Conservation (phyloP, 768 basidiomycete genomes). For the Tricholomella constricta region DNA sequence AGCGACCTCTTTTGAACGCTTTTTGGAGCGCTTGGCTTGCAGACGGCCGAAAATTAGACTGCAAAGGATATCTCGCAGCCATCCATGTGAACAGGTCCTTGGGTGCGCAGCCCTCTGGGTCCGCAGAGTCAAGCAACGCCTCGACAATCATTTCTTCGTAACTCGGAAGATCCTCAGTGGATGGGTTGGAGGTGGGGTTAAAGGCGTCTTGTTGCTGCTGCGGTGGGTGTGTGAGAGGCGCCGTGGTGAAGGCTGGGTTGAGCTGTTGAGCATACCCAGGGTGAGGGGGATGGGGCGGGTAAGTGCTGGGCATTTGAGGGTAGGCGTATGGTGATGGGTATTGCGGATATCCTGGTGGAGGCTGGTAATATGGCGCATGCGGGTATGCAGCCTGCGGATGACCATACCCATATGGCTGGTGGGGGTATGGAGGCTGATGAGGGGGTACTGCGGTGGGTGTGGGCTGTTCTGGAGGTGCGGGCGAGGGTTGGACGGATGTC, state of each 20-base stretch:
- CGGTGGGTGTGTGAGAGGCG: constrained; percentile 30
- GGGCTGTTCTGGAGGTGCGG: constrained; percentile 22
- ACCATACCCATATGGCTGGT: constrained; percentile 55
- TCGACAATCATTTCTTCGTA: constrained; percentile 94
- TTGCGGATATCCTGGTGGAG: constrained; percentile 48
- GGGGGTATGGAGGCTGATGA: constrained; percentile 43
- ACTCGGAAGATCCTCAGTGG: constrained; percentile 65
- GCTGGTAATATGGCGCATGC: constrained; percentile 66
- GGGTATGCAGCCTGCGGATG: constrained; percentile 58
- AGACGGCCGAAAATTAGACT: constrained; percentile 87
- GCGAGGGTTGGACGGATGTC: constrained; percentile 12
- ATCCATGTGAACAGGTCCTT: constrained; percentile 86
- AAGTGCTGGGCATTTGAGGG: constrained; percentile 12
- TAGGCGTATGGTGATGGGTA: constrained; percentile 25
- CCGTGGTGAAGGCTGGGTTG: constrained; percentile 34
- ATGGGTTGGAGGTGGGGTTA: constrained; percentile 22
- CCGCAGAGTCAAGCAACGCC: constrained; percentile 64
- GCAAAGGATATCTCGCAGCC: constrained; percentile 77
- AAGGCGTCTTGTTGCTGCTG: constrained; percentile 24
- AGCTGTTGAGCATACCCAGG: constrained; percentile 29
- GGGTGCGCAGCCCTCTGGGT: constrained; percentile 79
- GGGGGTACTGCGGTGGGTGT: constrained; percentile 16
- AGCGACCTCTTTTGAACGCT: constrained; percentile 77
- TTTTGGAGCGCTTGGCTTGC: constrained; percentile 90
- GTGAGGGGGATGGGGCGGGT: constrained; percentile 30